Evolutionary conservation across 305 asterid species (phyloP), one percentile per base, ranked within the genome.

Genomic region (Fraxinus nigra): DNA sequence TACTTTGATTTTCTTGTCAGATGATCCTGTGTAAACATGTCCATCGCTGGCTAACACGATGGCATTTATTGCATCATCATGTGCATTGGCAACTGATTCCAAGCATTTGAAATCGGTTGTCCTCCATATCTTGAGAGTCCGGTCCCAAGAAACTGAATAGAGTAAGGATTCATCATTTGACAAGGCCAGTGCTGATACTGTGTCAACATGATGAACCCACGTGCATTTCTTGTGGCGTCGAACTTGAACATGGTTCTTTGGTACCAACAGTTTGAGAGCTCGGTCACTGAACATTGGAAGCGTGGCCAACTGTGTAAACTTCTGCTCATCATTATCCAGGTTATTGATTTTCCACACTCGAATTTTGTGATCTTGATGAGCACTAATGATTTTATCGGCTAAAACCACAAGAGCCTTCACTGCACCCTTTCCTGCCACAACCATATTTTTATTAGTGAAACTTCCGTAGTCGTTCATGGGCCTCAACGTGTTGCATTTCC

Each of bases 141-240:
- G 80, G 78, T 93, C 97, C 98, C 98, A 93, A n/a, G 98, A 93
- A 74, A 91, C 97, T 0, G 98, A 92, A 90, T 92, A 93, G 7
- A 93, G 89, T 1, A 89, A 81, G 3, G 90, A 84, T 54, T 78
- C 84, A 30, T 93, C 93, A 6, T 18, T 69, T 0, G 98, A 93
- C 72, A 93, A 65, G 56, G 92, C 95, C 5, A 92, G 73, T 11
- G 91, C 92, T 56, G 98, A 91, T 2, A 93, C 97, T 1, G 97
- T 77, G 61, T 93, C 98, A 7, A 84, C 90, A 69, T 93, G 97
- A 82, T 91, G 97, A 63, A 90, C 87, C 95, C 97, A 93, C 6
- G 97, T 91, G 81, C 87, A 82, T 61, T 43, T 90, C 86, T 90
- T 90, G 89, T 92, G 95, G 78, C 92, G 85, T 56, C 92, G 80